Base-by-base conservation (phyloP, 2,329 filamentous ascomycete species). In the Zymoseptoria ardabiliae region DNA sequence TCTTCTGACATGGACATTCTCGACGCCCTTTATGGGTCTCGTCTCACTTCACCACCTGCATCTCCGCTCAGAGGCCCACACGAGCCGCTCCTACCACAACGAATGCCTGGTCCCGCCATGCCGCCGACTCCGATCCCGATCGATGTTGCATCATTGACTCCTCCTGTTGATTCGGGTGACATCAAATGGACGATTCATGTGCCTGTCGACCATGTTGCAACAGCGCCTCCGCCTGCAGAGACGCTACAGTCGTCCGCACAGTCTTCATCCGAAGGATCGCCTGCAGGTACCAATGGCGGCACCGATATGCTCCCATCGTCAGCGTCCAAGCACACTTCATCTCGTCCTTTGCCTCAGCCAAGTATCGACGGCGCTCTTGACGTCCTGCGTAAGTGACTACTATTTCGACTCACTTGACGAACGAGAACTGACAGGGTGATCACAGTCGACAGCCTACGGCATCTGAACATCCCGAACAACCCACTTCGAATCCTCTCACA, bases 401-500 rank as follows among this genome's bases (percentile, higher is more conserved):
- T 4, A 45, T 5, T 17, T n/a, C n/a, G n/a, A n/a, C n/a, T n/a
- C 13, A 45, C 35, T 13, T 17, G 35, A 13, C 17, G 35, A 45
- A 5, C 11, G 35, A 45, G 11, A 45, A 19, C 48, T 45, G 35
- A 45, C 35, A 17, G 4, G 11, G 17, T 45, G 35, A 13, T 72
- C 72, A 3, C 73, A 79, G 60, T 77, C 70, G 48, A 71, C 73
- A 69, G 70, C 57, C 53, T 75, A 30, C 68, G 68, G 41, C 61
- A 73, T 50, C 68, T 73, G 23, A 61, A 68, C n/a, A 66, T 68
- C 45, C 67, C 69, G 2, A 65, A 58, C 57, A 70, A 77, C 62
- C 76, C 79, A 20, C 73, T 85, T 55, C 81, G 81, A 65, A 77
- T 86, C 35, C 77, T 86, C 20, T 85, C 83, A 13, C 83, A 86